These are phyloP conservation scores for Ceratocystis variospora DNA, from an alignment of 2,329 filamentous ascomycete species.

Conservation along the genomic window DNA sequence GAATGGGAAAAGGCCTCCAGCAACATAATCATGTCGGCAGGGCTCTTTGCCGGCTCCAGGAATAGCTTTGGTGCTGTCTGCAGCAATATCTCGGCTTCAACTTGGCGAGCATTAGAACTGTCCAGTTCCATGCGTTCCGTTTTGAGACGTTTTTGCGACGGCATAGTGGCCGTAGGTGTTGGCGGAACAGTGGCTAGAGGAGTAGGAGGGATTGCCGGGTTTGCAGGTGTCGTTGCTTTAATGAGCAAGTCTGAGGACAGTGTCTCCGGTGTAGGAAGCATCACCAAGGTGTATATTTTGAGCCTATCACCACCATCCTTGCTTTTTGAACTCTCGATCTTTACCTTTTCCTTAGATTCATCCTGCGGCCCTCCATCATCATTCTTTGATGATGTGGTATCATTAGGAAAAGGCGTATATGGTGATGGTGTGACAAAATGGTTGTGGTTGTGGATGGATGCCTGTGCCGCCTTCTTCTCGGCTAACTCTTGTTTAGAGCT, in stretches of 20 bases:
- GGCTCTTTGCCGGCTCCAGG: slow-evolving; percentile 58
- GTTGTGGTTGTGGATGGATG: slow-evolving; percentile 87
- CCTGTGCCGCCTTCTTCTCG: slow-evolving; percentile 50
- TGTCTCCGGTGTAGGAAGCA: slow-evolving; percentile 70
- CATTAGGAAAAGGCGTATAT: slow-evolving; percentile 57
- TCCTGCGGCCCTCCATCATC: slow-evolving; percentile 21
- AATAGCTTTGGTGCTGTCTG: slow-evolving; percentile 61
- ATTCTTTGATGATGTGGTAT: slow-evolving; percentile 25
- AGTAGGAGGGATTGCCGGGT: slow-evolving; percentile 8
- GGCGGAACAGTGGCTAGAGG: slow-evolving; percentile 45
- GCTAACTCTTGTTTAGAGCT: slow-evolving; percentile 36
- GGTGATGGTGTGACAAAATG: slow-evolving; percentile 81
- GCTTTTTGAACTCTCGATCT: slow-evolving; percentile 40
- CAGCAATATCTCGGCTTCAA: slow-evolving; percentile 62
- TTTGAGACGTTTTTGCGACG: slow-evolving; percentile 55
- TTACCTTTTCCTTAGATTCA: slow-evolving; percentile 27
- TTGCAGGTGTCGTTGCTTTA: slow-evolving; percentile 54
- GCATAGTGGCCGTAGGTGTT: slow-evolving; percentile 45
- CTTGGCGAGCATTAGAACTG: slow-evolving; percentile 54
- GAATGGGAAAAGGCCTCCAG: slow-evolving; percentile 62
- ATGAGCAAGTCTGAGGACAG: slow-evolving; percentile 62
- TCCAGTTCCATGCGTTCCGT: slow-evolving; percentile 63
- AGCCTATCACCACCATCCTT: slow-evolving; percentile 41
- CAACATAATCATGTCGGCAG: slow-evolving; percentile 55
- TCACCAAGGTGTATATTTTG: slow-evolving; percentile 61